phyloP scores from a whole-genome alignment of 768 basidiomycete species.

The Nidularia pulvinata region DNA sequence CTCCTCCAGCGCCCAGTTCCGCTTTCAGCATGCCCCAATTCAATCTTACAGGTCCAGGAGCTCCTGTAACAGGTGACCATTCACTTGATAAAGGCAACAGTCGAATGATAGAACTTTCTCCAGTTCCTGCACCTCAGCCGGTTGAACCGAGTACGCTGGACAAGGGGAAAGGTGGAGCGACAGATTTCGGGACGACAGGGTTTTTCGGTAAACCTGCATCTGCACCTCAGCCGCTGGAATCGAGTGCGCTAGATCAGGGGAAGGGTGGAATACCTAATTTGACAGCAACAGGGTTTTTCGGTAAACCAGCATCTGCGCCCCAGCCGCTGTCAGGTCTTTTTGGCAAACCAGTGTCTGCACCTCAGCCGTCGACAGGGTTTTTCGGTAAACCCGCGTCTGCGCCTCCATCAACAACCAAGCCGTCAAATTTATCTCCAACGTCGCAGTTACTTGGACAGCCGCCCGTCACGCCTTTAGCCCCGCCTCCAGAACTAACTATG shows the following conservation, averaged over 20 bases:
- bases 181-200: background rate
- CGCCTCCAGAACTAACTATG: constrained; percentile 21
- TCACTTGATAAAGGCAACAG: too few species aligned
- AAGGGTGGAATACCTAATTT: background rate
- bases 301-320: too few species aligned
- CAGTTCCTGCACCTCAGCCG: too few species aligned
- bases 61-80: too few species aligned
- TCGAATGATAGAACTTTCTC: too few species aligned
- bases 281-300: too few species aligned
- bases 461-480: background rate
- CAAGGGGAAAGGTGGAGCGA: too few species aligned
- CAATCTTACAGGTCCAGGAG: constrained; percentile 1
- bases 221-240: background rate
- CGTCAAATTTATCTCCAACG: too few species aligned
- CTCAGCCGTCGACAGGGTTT: background rate
- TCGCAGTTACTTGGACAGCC: too few species aligned
- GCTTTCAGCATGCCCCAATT: constrained; percentile 8
- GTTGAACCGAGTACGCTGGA: too few species aligned
- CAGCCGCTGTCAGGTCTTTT: background rate
- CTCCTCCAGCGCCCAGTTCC: background rate
- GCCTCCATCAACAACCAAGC: too few species aligned
- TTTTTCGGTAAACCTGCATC: background rate
- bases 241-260: background rate
- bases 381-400: background rate
- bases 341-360: background rate